Evolutionary conservation across 2,329 filamentous ascomycete genomes (phyloP), one percentile per base, ranked within the genome.

Genomic region (Botrytis fabae): DNA sequence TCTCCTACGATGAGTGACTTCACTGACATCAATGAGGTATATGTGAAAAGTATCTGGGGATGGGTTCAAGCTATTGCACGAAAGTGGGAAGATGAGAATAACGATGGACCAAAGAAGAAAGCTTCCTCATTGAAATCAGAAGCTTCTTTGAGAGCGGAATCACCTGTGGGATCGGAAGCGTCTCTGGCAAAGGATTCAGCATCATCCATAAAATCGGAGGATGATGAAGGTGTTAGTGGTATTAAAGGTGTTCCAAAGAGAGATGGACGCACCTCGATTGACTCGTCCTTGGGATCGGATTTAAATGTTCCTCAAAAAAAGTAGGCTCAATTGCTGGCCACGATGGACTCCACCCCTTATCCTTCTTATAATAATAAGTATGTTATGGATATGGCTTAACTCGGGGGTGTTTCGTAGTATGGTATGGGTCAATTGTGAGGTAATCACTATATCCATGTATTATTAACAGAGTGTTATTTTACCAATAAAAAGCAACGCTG

Each of bases 61-160:
- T 68, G 65, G 65, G 35, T 57, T 44, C 48, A 57, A 48, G 54
- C 48, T 68, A 18, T 68, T 51, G 48, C 48, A 25, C 38, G 18
- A 20, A 68, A 20, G 28, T 57, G 48, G 65, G 35, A 32, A 22
- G 25, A 57, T 32, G 35, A 68, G 54, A 42, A 42, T 3, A 22
- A 44, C 28, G 48, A 9, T 22, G 14, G 42, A 40, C 1, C 16
- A 25, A 68, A 57, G 48, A 57, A 40, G 16, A 18, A 5, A 57
- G 10, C 38, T n/a, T 40, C 60, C 22, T 25, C 12, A 14, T 57
- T 57, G 14, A 57, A 18, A 57, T 28, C 51, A 28, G n/a, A 28
- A 18, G 5, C 2, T 18, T 57, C n/a, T 57, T 57, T 28, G n/a
- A 18, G 14, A 57, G 25, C n/a, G 6, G 51, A 57, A 57, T 28